phyloP scores from a whole-genome alignment of 2,329 filamentous ascomycete genomes.

The Colletotrichum cuscutae region DNA sequence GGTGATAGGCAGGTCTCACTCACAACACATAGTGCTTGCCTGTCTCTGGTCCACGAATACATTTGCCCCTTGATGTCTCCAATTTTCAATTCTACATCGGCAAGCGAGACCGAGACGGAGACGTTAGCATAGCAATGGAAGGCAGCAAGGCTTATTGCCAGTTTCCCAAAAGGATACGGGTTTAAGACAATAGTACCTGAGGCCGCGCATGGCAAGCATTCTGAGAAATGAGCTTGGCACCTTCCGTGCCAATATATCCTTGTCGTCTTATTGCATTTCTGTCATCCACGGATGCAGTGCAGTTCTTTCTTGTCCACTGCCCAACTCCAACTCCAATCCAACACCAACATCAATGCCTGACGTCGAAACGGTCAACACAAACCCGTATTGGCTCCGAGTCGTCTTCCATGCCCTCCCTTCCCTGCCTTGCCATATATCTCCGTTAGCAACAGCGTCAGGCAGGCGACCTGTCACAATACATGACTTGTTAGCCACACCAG shows the following conservation, averaged over 20 bases:
- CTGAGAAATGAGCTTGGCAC: neutral
- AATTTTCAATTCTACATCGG: neutral
- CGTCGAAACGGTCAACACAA: neutral
- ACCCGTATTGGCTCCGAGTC: neutral
- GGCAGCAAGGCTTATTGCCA: neutral
- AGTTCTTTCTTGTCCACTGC: neutral
- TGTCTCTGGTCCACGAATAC: neutral
- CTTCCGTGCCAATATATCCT: constrained; percentile 14
- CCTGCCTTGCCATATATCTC: neutral
- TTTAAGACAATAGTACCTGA: neutral
- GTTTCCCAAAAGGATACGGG: neutral
- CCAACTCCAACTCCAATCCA: neutral
- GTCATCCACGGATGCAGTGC: neutral
- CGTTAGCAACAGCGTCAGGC: neutral
- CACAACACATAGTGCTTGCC: neutral
- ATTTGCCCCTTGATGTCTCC: neutral
- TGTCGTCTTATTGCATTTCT: constrained; percentile 8
- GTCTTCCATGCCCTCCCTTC: neutral
- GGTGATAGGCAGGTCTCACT: neutral
- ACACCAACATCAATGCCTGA: neutral
- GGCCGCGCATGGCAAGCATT: neutral
- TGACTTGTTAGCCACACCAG: constrained; percentile 7
- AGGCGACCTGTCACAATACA: constrained; percentile 21
- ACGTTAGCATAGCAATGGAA: neutral
- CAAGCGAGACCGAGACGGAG: neutral